Percentiles rank a stretch among this genome's conserved stretches.
phyloP scores from a whole-genome alignment of 1,284 basidiomycete species.

The Rhizoctonia solani region DNA sequence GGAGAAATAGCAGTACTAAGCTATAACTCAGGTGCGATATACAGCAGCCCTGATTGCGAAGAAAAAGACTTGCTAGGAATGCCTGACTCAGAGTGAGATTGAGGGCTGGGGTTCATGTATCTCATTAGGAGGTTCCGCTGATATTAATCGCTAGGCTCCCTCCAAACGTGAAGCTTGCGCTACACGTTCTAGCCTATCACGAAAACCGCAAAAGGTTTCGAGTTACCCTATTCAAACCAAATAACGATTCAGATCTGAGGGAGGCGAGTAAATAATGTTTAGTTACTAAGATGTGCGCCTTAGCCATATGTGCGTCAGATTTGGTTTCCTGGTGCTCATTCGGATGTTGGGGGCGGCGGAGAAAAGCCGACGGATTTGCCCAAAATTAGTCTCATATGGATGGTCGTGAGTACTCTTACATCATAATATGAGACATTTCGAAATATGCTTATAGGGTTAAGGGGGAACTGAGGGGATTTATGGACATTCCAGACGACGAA shows the following conservation, averaged over 20 bases:
- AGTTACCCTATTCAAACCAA: constrained; percentile 24
- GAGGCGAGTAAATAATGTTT: constrained; percentile 8
- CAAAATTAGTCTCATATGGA: constrained; percentile 21
- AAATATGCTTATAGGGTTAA: not conserved
- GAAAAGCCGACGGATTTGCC: constrained; percentile 18
- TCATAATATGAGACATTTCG: not conserved
- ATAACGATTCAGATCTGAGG: constrained; percentile 1
- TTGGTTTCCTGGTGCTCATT: constrained; percentile 34
- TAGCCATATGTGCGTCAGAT: not conserved
- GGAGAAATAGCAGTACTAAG: not conserved
- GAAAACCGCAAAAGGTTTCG: constrained; percentile 33
- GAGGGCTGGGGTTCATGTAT: no score
- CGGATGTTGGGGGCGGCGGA: constrained; percentile 35
- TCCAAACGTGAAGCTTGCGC: constrained; percentile 26
- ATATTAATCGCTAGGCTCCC: constrained; percentile 28
- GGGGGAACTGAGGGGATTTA: constrained; percentile 12
- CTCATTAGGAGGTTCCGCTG: no score
- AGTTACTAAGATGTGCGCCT: not conserved
- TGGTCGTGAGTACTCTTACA: constrained; percentile 8
- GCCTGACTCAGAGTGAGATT: constrained; percentile 27
- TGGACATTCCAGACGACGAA: constrained; percentile 17
- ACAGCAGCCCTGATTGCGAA: constrained; percentile 12
- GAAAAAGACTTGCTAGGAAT: constrained; percentile 15
- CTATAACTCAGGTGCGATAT: constrained; percentile 3
- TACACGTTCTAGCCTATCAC: constrained; percentile 33